Base-by-base conservation (phyloP, 306 rosid species). In the Cucurbita argyrosperma region DNA sequence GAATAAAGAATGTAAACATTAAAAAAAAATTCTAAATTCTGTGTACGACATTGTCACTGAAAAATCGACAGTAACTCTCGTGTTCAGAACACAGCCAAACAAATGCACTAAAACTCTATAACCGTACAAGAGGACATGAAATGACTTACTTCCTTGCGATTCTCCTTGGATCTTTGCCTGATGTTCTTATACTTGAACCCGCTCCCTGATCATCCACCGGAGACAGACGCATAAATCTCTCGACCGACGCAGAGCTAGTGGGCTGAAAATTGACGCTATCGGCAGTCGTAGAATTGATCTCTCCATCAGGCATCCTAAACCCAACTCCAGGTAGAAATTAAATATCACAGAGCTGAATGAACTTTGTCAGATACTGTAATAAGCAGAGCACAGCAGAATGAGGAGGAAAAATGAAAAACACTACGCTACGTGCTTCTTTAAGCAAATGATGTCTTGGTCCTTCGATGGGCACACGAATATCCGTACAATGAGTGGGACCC, bases 71-170 rank as follows among this genome's bases (percentile, higher is more conserved):
- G 37, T 18, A 65, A 42, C 30, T 63, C 23, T 21, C 70, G 9
- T 40, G 15, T 4, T 18, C 14, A 0, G 23, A 59, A 30, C 26
- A 8, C 71, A 64, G 35, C 71, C 71, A 40, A 64, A 64, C 4
- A 47, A 50, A 69, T 5, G 42, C 56, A 46, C 11, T 14, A 5
- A 74, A 50, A 49, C 54, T 13, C 19, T 30, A 58, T 8, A 72
- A 76, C 64, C 19, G 43, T 72, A 55, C 60, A 19, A 7, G 45
- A 35, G 52, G 74, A 69, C 8, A 54, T 1, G 21, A 15, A 12
- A 51, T 15, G 38, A 71, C 87, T 62, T 78, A 93, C 98, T 74
- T 76, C 79, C 97, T 86, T 1, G 98, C 92, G 47, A 76, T 80
- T 51, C 65, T 83, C 10, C 80, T 82, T 2, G 97, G 97, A 65